These are phyloP conservation scores for Melanogaster broomeanus DNA, from an alignment of 768 basidiomycete species.

Conservation along the genomic window DNA sequence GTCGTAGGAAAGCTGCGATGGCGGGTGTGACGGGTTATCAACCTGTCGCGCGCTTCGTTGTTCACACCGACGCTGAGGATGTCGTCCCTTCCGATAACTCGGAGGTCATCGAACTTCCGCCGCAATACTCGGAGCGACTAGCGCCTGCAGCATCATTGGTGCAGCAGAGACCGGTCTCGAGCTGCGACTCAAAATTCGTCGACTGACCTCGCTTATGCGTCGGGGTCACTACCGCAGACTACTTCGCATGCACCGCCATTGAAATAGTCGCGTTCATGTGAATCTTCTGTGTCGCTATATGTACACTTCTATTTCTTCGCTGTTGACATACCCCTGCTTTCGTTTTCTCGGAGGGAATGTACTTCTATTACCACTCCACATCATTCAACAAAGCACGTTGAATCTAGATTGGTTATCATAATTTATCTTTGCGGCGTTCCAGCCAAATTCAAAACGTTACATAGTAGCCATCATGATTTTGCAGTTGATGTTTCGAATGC, in stretches of 20 bases:
- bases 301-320: background rate
- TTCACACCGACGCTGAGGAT: constrained; percentile 74
- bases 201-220: constrained; percentile 11
- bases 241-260: constrained; percentile 10
- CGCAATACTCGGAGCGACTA: constrained; percentile 63
- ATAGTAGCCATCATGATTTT: too few species aligned
- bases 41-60: constrained; percentile 53
- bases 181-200: constrained; percentile 3
- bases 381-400: background rate
- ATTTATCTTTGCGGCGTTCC: too few species aligned
- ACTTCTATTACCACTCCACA: background rate
- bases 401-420: too few species aligned
- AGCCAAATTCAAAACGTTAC: too few species aligned
- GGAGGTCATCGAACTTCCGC: constrained; percentile 73
- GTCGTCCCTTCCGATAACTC: constrained; percentile 42
- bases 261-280: constrained; percentile 4
- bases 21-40: constrained; percentile 46
- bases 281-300: background rate
- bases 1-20: constrained; percentile 56
- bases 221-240: constrained; percentile 7
- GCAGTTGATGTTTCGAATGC: too few species aligned
- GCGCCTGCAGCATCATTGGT: constrained; percentile 10
- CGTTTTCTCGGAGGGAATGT: background rate
- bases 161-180: constrained; percentile 17
- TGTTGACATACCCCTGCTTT: background rate